Base-by-base conservation (phyloP, 2,329 filamentous ascomycete species). In the Chalaropsis thielavioides region DNA sequence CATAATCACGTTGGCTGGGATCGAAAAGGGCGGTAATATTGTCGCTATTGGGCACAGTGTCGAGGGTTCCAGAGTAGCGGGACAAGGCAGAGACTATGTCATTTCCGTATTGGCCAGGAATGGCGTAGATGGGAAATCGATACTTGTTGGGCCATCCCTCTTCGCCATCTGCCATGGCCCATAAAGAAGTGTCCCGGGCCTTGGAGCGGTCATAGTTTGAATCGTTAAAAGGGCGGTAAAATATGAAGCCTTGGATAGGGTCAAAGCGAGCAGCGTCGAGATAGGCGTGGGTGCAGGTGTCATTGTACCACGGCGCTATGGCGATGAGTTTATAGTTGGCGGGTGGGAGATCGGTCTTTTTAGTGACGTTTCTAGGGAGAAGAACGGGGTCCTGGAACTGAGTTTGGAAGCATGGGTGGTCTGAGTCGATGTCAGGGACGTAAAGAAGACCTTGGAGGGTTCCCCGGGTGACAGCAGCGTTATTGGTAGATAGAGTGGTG, bases 301-400 rank as follows among this genome's bases (percentile, higher is more conserved):
- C 76, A 68, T 81, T 88, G 70, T 90, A 84, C 92, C 92, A 97
- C 35, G 92, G 92, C 27, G 90, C 92, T 63, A 96, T 76, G 35
- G 88, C 92, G 70, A 96, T 83, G 62, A 91, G 78, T 64, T 87
- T 84, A 73, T 89, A 90, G 69, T 88, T 84, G 61, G 81, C 80
- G 0, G 80, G 77, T 0, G 85, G 84, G 0, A 96, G 81, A 70
- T 94, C 81, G n/a, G 75, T 73, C 69, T 83, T 81, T 17, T 87
- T 83, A 13, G 90, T 95, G 64, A 85, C 89, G 73, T 94, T 92
- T 44, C 73, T 70, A 0, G 91, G 89, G 8, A 96, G 80, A 69
- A 87, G 84, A 58, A 68, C 64, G 27, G 68, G 65, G 19, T 66
- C 64, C n/a, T 80, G 74, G 49, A 79, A 79, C 51, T 87, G 83